phyloP scores from a whole-genome alignment of 2,329 filamentous ascomycete species.

The Trichoderma asperellum region DNA sequence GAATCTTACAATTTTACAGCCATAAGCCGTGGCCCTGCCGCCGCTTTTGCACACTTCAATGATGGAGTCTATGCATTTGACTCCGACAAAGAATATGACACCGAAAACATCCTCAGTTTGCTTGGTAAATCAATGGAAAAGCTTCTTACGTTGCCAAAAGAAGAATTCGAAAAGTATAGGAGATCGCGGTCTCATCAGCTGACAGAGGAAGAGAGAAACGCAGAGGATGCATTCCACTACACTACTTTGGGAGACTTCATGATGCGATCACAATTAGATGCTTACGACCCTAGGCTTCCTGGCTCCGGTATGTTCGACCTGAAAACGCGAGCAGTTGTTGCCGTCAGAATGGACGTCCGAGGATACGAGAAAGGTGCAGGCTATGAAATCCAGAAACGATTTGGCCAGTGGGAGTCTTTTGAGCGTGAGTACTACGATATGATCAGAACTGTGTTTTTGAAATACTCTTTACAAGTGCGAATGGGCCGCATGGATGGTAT shows the following conservation, averaged over 20 bases:
- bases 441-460: slow-evolving; percentile 91
- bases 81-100: slow-evolving; percentile 89
- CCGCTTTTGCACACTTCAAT: slow-evolving; percentile 80
- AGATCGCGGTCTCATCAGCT: slow-evolving; percentile 69
- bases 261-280: slow-evolving; percentile 94
- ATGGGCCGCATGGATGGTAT: slow-evolving; percentile 99
- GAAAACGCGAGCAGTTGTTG: slow-evolving; percentile 90
- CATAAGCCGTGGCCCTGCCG: slow-evolving; percentile 72
- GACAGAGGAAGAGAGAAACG: slow-evolving; percentile 70
- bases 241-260: slow-evolving; percentile 84
- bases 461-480: slow-evolving; percentile 94
- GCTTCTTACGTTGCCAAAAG: slow-evolving; percentile 78
- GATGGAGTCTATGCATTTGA: slow-evolving; percentile 93
- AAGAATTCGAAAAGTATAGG: slow-evolving; percentile 85
- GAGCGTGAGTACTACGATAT: slow-evolving; percentile 97
- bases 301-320: slow-evolving; percentile 94
- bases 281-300: slow-evolving; percentile 80
- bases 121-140: slow-evolving; percentile 97
- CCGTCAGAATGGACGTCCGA: slow-evolving; percentile 82
- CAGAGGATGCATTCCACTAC: slow-evolving; percentile 83
- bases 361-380: slow-evolving; percentile 75
- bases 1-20: slow-evolving; percentile 70
- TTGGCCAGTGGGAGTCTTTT: slow-evolving; percentile 85
- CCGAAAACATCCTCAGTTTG: slow-evolving; percentile 83
- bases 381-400: slow-evolving; percentile 80